Conservation (phyloP, 2,329 filamentous ascomycete genomes). For the Diaporthe destruens region DNA sequence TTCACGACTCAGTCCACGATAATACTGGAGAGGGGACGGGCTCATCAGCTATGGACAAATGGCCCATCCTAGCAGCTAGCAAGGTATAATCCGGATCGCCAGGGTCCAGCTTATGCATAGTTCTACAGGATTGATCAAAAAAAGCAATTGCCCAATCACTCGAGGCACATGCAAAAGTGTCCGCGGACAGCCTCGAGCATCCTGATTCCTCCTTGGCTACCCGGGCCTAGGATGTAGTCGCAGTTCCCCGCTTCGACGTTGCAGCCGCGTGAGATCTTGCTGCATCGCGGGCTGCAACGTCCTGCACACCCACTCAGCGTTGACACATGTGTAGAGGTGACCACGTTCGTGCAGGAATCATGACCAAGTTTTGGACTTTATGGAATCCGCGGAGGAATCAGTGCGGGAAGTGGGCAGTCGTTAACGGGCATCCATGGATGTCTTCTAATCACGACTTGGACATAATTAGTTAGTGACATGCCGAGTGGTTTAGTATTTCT, state of each 20-base stretch:
- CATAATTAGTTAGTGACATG: not conserved
- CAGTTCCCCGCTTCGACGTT: slow-evolving; percentile 27
- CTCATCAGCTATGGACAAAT: too few species aligned
- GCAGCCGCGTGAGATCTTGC: slow-evolving; percentile 7
- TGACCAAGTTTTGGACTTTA: not conserved
- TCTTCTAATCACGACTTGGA: too few species aligned
- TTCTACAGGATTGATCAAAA: not conserved
- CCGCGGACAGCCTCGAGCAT: slow-evolving; percentile 20
- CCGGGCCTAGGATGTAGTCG: not conserved
- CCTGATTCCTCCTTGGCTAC: slow-evolving; percentile 3
- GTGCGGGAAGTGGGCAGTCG: slow-evolving; percentile 10
- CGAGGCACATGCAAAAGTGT: not conserved
- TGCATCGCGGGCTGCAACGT: not conserved
- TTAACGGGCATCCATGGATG: not conserved
- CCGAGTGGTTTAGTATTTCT: too few species aligned
- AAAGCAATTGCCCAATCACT: not conserved
- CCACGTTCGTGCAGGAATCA: not conserved
- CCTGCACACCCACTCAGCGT: not conserved
- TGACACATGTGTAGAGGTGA: not conserved
- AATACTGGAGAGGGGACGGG: not conserved
- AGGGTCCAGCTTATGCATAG: not conserved
- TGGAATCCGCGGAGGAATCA: slow-evolving; percentile 5
- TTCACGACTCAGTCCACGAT: not conserved
- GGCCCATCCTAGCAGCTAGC: too few species aligned
- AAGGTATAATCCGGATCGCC: too few species aligned